Evolutionary conservation across 73 alveolate species (phyloP).

Genomic region (Tetrahymena malaccensis): DNA sequence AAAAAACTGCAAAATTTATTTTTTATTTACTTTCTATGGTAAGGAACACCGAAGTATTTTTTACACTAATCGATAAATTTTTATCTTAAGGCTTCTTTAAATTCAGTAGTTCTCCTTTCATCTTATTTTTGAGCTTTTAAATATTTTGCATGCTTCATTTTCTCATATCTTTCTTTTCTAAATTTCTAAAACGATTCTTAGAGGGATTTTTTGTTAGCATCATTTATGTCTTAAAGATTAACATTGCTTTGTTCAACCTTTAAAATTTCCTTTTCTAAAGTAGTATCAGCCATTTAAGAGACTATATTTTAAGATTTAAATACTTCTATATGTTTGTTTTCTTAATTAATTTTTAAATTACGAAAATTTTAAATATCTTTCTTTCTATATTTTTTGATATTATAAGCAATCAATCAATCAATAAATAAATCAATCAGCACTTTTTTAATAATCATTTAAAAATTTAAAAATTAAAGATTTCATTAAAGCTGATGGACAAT

Average conservation of each 20-base stretch:
- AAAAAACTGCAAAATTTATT: neutral
- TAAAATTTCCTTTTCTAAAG: neutral
- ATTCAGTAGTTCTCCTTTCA: neutral
- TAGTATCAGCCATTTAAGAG: neutral
- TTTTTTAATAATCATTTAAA: neutral
- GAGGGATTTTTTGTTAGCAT: neutral
- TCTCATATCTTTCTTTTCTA: neutral
- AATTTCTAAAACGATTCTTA: neutral
- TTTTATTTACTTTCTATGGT: slow-evolving; percentile 42
- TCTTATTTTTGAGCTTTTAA: neutral
- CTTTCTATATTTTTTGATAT: neutral
- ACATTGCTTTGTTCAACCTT: neutral
- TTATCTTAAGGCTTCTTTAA: slow-evolving; percentile 51
- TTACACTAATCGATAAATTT: slow-evolving; percentile 74
- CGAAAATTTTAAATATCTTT: neutral
- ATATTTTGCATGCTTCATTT: neutral
- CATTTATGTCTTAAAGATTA: neutral
- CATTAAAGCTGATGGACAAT: neutral
- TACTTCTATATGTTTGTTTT: neutral
- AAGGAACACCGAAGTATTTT: slow-evolving; percentile 87
- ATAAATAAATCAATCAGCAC: neutral
- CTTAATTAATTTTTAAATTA: neutral
- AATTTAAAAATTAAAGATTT: neutral
- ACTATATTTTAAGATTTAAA: neutral
- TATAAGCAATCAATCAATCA: neutral